Percentiles rank a stretch among this genome's conserved stretches.
Conservation (phyloP, 495 filamentous ascomycete genomes). For the Aspergillus indologenus region DNA sequence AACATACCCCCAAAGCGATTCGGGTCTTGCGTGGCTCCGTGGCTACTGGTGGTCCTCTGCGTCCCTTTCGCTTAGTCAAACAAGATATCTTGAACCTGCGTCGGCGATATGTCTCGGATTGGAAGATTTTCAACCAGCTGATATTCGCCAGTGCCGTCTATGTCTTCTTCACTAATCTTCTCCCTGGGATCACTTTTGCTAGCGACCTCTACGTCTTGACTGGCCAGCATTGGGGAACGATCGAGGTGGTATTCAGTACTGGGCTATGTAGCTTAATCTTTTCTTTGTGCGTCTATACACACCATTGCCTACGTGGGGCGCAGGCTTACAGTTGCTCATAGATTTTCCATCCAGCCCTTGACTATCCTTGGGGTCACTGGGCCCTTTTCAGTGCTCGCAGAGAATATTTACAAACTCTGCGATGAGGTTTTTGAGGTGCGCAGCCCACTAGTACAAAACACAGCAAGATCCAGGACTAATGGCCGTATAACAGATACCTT, state of each 20-base stretch:
- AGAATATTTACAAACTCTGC: slow-evolving; percentile 66
- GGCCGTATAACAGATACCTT: slow-evolving; percentile 48
- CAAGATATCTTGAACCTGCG: slow-evolving; percentile 57
- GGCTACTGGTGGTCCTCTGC: slow-evolving; percentile 39
- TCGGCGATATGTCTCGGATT: slow-evolving; percentile 60
- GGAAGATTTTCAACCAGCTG: slow-evolving; percentile 67
- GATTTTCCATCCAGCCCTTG: slow-evolving; percentile 66
- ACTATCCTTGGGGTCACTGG: slow-evolving; percentile 72
- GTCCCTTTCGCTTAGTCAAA: slow-evolving; percentile 60
- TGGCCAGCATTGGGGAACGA: slow-evolving; percentile 64
- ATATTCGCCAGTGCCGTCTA: slow-evolving; percentile 69
- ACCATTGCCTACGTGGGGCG: neutral
- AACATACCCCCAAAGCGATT: slow-evolving; percentile 39
- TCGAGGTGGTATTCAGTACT: slow-evolving; percentile 71
- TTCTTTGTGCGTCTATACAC: neutral
- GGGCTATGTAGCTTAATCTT: slow-evolving; percentile 47
- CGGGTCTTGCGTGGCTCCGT: slow-evolving; percentile 36
- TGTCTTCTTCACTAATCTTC: slow-evolving; percentile 72
- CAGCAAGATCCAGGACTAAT: neutral
- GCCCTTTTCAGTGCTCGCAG: slow-evolving; percentile 69
- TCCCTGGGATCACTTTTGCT: slow-evolving; percentile 72
- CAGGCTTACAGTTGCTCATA: slow-evolving; percentile 18
- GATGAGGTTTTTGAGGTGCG: slow-evolving; percentile 52
- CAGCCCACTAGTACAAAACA: neutral
- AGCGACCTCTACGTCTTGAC: slow-evolving; percentile 67